Conservation (phyloP, 495 filamentous ascomycete species). For the Jackrogersella minutella region DNA sequence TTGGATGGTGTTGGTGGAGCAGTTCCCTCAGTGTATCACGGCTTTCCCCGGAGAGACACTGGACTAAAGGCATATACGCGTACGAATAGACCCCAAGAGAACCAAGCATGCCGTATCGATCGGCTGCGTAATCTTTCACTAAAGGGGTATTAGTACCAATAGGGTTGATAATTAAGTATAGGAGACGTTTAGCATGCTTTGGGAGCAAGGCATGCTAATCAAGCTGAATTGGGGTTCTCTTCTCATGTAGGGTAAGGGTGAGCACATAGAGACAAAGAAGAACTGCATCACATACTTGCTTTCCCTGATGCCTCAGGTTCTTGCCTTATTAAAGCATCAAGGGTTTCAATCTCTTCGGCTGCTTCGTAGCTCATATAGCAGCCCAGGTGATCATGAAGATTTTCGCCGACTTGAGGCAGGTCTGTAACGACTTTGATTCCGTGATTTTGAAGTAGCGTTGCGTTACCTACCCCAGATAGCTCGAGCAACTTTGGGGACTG, state of each 20-base stretch:
- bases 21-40: not conserved
- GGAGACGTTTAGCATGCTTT: not conserved
- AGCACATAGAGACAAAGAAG: not conserved
- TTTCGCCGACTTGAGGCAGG: slow-evolving; percentile 62
- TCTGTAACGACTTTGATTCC: slow-evolving; percentile 56
- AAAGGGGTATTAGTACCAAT: not conserved
- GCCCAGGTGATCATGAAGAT: slow-evolving; percentile 63
- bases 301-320: slow-evolving; percentile 10
- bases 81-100: slow-evolving; percentile 15
- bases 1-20: not conserved
- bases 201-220: not conserved
- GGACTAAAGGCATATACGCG: slow-evolving; percentile 14
- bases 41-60: not conserved
- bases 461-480: slow-evolving; percentile 62
- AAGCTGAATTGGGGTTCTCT: not conserved
- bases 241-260: too few relatives aligned
- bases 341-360: slow-evolving; percentile 21
- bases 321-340: not conserved
- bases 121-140: slow-evolving; percentile 10
- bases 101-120: slow-evolving; percentile 16
- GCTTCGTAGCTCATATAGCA: slow-evolving; percentile 34
- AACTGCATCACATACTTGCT: not conserved
- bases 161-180: not conserved
- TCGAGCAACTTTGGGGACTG: slow-evolving; percentile 66
- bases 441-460: slow-evolving; percentile 49